Base-by-base conservation (phyloP, 2,329 filamentous ascomycete species). In the Coniochaeta sp. region DNA sequence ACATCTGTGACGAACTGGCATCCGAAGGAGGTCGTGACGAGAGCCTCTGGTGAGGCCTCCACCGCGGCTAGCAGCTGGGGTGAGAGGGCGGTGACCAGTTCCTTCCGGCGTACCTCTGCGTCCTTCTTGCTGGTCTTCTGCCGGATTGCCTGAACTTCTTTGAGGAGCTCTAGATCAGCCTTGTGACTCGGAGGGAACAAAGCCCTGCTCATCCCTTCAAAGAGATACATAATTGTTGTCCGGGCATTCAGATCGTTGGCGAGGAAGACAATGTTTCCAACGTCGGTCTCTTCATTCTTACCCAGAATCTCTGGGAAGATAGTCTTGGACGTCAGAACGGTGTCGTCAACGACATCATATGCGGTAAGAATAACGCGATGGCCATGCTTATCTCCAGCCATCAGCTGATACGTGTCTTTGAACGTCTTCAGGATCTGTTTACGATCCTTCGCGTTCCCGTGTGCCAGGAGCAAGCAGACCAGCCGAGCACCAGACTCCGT, bases 281-380 rank as follows among this genome's bases (percentile, higher is more conserved):
- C 77, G 36, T 86, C 79, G 60, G 81, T 81, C 60, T 87, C 80
- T 26, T 82, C 80, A 62, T 86, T 84, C 68, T 90, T 89, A 64
- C 88, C 90, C 19, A 97, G 76, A 14, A 99, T 80, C 73, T 98
- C 93, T 0, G 90, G 82, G 74, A 96, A 91, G 65, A 99, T 89
- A 34, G 89, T 82, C 77, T 96, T 98, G 58, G 87, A 82, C 3
- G 87, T 90, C 69, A 96, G 81, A 65, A 96, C 93, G 11, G 95
- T 99, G 72, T 99, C 95, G 67, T 99, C 95, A 57, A 96, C 87
- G 57, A 96, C 88, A 68, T 98, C 95, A 71, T 93, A 92, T 1
- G 91, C 91, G 1, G 92, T 83, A 60, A 98, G 81, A 36, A 99
- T 84, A 59, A 98, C 83, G 63, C 88, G 81, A 70, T 96, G 91